Base-by-base conservation (phyloP, 805 yeast species). In the Priceomyces fermenticarens region DNA sequence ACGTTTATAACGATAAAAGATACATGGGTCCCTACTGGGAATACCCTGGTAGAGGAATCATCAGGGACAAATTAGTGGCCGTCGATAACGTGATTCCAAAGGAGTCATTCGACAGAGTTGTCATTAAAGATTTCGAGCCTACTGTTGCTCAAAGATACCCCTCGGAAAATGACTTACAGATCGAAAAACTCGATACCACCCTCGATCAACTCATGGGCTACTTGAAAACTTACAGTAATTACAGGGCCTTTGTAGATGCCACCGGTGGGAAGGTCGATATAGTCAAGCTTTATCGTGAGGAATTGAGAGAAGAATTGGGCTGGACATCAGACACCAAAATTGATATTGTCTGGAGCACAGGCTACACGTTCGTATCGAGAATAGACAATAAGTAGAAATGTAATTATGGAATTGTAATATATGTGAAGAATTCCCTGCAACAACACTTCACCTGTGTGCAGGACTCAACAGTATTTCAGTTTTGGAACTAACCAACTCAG, bases 1-100 rank as follows among this genome's bases (percentile, higher is more conserved):
- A 67, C 36, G 66, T 63, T 4, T 77, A 77, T 47, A 70, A 67
- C 20, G 66, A 64, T 36, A 67, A 74, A 0, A 54, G 59, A 2
- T 64, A 54, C 33, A 57, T 84, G 35, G 90, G 90, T 0, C 80
- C 81, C 0, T 78, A 78, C 55, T 90, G 97, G 97, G 85, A 87
- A 52, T 85, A 83, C 49, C 93, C 95, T 0, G 97, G 97, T 0
- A 68, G 95, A 36, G 40, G 54, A 4, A 63, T 75, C 10, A 59
- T 90, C 27, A 64, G 81, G 38, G 46, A 63, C 5, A 53, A 71
- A 42, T 70, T 75, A 46, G 52, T 47, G 11, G 75, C 65, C 9
- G 67, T 81, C 4, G 56, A 65, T 28, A 51, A 74, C n/a, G 52
- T 54, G 16, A 65, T 70, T 3, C 80, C 83, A 2, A 20, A 40